Evolutionary conservation across 495 filamentous ascomycete species (phyloP), one percentile per base, ranked within the genome.

Genomic region (Friedmanniomyces endolithicus): DNA sequence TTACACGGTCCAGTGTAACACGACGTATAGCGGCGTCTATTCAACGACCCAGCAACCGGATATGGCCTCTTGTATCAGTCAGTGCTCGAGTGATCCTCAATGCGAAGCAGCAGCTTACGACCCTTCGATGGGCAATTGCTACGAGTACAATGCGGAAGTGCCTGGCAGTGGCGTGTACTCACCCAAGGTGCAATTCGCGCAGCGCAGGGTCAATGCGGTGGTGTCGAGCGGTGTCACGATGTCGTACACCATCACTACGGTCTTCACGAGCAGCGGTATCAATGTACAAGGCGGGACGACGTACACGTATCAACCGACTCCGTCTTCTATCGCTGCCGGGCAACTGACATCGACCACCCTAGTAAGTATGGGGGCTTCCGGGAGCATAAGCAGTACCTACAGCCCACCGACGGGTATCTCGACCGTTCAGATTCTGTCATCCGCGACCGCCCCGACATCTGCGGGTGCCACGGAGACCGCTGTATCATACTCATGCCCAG

Each of bases 1-100:
- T 16, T 55, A 53, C 51, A 23, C 17, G 8, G 51, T 53, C 7
- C 37, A 53, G 33, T 53, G 51, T 20, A 53, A 53, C 40, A 53
- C 51, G 6, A 53, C 51, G 1, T 53, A 53, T 34, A 33, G 23
- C 51, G 51, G 51, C 19, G 27, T 53, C 17, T 45, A 22, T 22
- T 3, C 17, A 1, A 24, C 22, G 3, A 6, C 8, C 1, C 40
- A 25, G 45, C 6, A 43, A 24, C 51, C 35, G 12, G 23, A 53
- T n/a, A 53, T 53, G 51, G 51, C 35, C 23, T 7, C 51, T 31
- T 53, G 51, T 24, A 27, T 53, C 22, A 45, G 23, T 12, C 16
- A 25, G 16, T 53, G 51, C 40, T 53, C 51, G 12, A 44, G 11
- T 9, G 39, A 53, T 20, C 37, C 40, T 16, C 41, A 31, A 9